These are phyloP conservation scores for Glarea lozoyensis DNA, from an alignment of 495 filamentous ascomycete species.

Conservation along the genomic window DNA sequence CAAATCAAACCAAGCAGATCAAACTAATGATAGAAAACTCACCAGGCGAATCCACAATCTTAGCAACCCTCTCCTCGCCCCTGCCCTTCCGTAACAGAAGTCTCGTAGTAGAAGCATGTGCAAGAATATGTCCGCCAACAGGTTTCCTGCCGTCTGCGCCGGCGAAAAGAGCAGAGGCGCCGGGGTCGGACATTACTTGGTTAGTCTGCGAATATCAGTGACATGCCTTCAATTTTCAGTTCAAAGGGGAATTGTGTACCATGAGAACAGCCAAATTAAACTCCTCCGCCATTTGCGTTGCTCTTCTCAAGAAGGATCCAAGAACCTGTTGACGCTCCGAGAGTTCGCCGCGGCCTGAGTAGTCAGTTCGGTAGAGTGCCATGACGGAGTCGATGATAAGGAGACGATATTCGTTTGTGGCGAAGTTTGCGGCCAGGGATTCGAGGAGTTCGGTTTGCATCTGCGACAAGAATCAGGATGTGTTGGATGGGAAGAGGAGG, in stretches of 20 bases:
- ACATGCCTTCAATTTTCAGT: neutral
- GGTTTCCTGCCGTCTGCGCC: slow-evolving; percentile 69
- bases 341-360: slow-evolving; percentile 64
- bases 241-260: slow-evolving; percentile 28
- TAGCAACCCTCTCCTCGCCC: slow-evolving; percentile 72
- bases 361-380: slow-evolving; percentile 71
- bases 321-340: slow-evolving; percentile 71
- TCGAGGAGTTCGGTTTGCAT: slow-evolving; percentile 67
- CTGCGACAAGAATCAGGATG: slow-evolving; percentile 20
- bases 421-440: slow-evolving; percentile 55
- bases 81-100: slow-evolving; percentile 68
- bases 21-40: slow-evolving; percentile 15
- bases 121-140: slow-evolving; percentile 71
- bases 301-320: slow-evolving; percentile 58
- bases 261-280: slow-evolving; percentile 73
- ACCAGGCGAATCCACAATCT: slow-evolving; percentile 72
- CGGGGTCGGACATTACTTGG: slow-evolving; percentile 76
- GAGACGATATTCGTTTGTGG: slow-evolving; percentile 59
- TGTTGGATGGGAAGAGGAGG: neutral
- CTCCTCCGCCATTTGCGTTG: slow-evolving; percentile 71
- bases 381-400: slow-evolving; percentile 73
- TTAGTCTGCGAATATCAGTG: slow-evolving; percentile 47
- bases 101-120: slow-evolving; percentile 68
- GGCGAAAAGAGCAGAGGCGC: slow-evolving; percentile 70
- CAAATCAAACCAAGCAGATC: neutral